These are phyloP conservation scores for Breviolum minutum DNA, from an alignment of 73 alveolate species.

Conservation along the genomic window DNA sequence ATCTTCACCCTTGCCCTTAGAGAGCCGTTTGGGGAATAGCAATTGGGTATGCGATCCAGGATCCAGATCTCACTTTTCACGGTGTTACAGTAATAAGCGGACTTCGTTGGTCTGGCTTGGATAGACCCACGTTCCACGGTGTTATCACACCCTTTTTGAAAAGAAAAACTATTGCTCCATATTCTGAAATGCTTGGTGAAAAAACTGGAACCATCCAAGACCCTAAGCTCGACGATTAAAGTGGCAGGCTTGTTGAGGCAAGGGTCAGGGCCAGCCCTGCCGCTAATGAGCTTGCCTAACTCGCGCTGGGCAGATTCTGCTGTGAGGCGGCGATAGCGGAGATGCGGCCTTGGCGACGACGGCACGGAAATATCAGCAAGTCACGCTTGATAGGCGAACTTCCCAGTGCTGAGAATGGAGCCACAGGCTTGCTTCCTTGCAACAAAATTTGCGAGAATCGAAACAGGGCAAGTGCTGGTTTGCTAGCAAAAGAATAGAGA, in stretches of 20 bases:
- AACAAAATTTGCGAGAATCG: no score
- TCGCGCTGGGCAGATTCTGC: conserved; percentile 56
- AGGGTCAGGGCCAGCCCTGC: conserved; percentile 26
- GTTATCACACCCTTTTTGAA: not conserved
- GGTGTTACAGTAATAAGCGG: no score
- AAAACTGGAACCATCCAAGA: not conserved
- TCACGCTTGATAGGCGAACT: not conserved
- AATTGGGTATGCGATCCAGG: no score
- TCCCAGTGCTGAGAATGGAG: not conserved
- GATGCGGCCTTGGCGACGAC: conserved; percentile 6
- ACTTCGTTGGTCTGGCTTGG: no score
- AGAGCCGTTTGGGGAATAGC: no score
- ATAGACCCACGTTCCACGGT: not conserved
- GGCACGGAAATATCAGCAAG: not conserved
- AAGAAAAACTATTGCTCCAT: not conserved
- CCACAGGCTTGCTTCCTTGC: conserved; percentile 35
- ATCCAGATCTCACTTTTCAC: no score
- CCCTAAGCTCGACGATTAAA: not conserved
- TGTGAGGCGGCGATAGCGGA: conserved; percentile 43
- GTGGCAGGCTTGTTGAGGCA: not conserved
- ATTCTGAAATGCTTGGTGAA: not conserved
- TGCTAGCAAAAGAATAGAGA: not conserved
- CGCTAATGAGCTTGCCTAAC: conserved; percentile 50
- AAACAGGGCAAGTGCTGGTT: no score
- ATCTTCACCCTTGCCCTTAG: conserved; percentile 40